phyloP scores from a whole-genome alignment of 257 asterid genomes.

The Gardenia jasminoides region DNA sequence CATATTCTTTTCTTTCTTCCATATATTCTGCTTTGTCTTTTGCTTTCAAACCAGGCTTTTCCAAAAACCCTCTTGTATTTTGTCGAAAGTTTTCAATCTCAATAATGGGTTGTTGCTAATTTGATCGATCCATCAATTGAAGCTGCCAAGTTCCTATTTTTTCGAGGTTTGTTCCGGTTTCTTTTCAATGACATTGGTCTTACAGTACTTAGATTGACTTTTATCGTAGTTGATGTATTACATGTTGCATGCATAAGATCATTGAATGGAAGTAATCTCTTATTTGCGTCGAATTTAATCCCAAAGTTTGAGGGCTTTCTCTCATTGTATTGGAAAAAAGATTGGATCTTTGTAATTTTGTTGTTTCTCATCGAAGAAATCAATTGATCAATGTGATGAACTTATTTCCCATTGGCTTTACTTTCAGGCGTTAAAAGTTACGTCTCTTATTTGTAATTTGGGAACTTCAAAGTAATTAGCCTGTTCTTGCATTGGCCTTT shows the following conservation, averaged over 20 bases:
- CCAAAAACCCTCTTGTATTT: constrained; percentile 34
- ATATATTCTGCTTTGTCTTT: constrained; percentile 1
- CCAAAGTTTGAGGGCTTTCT: background rate
- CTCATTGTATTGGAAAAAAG: background rate
- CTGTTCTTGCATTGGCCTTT: background rate
- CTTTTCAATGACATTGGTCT: background rate
- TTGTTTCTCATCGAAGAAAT: constrained; percentile 12
- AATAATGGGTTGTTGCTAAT: constrained; percentile 12
- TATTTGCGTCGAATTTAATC: background rate
- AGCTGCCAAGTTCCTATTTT: constrained; percentile 4
- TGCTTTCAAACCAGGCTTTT: background rate
- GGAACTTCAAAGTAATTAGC: background rate
- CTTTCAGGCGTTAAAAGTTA: background rate
- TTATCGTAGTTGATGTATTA: background rate
- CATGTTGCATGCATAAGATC: background rate
- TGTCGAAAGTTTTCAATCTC: constrained; percentile 8
- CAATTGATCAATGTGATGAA: background rate
- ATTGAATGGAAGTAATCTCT: background rate
- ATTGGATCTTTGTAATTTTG: background rate
- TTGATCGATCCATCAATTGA: constrained; percentile 29
- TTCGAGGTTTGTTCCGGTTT: constrained; percentile 31
- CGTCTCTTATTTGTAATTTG: background rate
- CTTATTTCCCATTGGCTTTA: background rate
- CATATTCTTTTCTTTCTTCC: constrained; percentile 46
- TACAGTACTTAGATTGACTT: background rate